Conservation (phyloP, 257 asterid species). For the Marsdenia floribunda region DNA sequence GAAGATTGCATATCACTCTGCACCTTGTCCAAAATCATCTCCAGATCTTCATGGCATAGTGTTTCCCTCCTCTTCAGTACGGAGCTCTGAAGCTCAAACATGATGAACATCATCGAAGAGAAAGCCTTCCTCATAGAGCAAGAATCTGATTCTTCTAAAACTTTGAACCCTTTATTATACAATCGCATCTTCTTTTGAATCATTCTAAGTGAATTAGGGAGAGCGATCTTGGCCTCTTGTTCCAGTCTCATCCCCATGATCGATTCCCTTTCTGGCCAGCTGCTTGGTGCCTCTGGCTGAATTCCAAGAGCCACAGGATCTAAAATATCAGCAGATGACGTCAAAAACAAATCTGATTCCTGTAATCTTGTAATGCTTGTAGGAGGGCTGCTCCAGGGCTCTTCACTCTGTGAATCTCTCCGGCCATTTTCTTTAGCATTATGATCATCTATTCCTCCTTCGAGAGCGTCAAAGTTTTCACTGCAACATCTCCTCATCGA, state of each 20-base stretch:
- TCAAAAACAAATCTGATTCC: constrained; percentile 30
- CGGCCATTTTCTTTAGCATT: constrained; percentile 14
- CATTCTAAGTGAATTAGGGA: constrained; percentile 80
- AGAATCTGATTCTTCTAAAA: constrained; percentile 25
- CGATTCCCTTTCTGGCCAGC: constrained; percentile 61
- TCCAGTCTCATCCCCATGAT: constrained; percentile 45
- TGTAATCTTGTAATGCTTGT: constrained; percentile 10
- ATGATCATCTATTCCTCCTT: constrained; percentile 25
- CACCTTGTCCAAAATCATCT: constrained; percentile 35
- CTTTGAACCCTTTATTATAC: constrained; percentile 31
- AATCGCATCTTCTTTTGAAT: constrained; percentile 59
- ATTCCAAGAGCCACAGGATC: constrained; percentile 84
- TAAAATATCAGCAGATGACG: constrained; percentile 49
- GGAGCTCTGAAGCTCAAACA: constrained; percentile 66
- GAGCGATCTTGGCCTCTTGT: constrained; percentile 67
- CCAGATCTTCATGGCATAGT: constrained; percentile 55
- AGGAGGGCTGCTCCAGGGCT: constrained; percentile 1
- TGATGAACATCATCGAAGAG: constrained; percentile 62
- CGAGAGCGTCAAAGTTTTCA: constrained; percentile 20
- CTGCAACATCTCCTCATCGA: constrained; percentile 33
- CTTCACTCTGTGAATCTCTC: neutral
- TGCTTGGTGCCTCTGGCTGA: constrained; percentile 61
- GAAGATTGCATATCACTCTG: constrained; percentile 70
- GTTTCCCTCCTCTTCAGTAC: constrained; percentile 68
- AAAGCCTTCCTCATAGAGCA: constrained; percentile 62